Evolutionary conservation across 257 asterid species (phyloP), one percentile per base, ranked within the genome.

Genomic region (Paulownia fortunei): DNA sequence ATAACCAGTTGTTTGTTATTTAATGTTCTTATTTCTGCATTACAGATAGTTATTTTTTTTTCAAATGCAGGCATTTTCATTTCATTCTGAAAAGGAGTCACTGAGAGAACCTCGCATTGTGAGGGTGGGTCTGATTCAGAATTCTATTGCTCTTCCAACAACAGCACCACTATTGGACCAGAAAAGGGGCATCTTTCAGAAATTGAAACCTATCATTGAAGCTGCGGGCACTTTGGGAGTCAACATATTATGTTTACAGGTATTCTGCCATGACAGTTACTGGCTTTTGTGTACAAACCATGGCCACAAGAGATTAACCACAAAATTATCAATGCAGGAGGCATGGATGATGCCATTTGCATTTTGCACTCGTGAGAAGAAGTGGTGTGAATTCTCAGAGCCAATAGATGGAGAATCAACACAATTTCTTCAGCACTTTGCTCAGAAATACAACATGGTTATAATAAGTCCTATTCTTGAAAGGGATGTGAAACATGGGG

Each of bases 341-440:
- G 98, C 98, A 19, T 95, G 99, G 99, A 91, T 74, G 82, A 95
- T 95, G 99, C 99, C 99, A 32, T 95, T 95, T 87, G 99, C 97
- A 54, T 93, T 95, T 79, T 95, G 99, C 86, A 95, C 99, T 71
- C 97, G 99, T 19, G 99, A 95, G 84, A 95, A 95, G 84, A 88
- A 69, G 71, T 95, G 99, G 99, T 93, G 98, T 49, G 98, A 95
- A 84, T 95, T 95, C 76, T 94, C 99, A 21, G 99, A 95, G 92
- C 90, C 91, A 19, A 10, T 85, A n/a, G 93, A 95, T 78, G 99
- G 98, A 76, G 97, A 91, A 83, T 95, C 99, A n/a, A 95, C 97
- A 47, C 87, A 84, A 60, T 89, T 91, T 86, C 98, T 95, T 85
- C 94, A 86, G 89, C 91, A 80, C 24, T 90, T 90, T 81, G 98